Percentiles rank a stretch among this genome's conserved stretches.
Evolutionary conservation across 1,284 basidiomycete species (phyloP).

Genomic region (Tranzscheliella williamsii): DNA sequence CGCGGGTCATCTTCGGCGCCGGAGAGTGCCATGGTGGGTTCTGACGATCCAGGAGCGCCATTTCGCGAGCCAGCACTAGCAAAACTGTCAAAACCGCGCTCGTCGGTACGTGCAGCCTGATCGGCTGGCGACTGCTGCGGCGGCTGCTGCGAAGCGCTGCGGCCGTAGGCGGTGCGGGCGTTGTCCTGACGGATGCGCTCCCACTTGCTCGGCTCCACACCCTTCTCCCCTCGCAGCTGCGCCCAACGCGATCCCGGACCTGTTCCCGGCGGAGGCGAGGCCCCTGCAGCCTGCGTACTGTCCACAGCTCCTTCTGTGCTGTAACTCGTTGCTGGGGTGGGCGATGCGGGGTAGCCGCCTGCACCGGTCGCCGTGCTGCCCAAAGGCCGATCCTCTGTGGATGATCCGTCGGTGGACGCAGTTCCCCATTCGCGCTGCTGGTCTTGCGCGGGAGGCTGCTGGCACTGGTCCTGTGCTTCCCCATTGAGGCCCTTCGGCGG

Average conservation of each 20-base stretch:
- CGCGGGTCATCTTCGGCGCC: conserved; percentile 27
- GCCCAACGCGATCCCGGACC: conserved; percentile 34
- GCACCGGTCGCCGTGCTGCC: too few species aligned
- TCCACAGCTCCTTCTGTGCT: neutral
- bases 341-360: too few species aligned
- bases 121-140: neutral
- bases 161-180: conserved; percentile 28
- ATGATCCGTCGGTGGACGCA: neutral
- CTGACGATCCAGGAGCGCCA: neutral
- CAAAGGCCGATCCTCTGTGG: too few species aligned
- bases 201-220: conserved; percentile 45
- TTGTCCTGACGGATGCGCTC: conserved; percentile 45
- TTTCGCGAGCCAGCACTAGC: neutral
- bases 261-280: conserved; percentile 8
- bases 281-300: neutral
- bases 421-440: conserved; percentile 21
- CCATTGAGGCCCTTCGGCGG: conserved; percentile 26
- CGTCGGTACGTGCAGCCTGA: neutral
- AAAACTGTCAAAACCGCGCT: conserved; percentile 2
- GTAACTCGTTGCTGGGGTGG: too few species aligned
- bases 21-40: conserved; percentile 29
- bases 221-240: conserved; percentile 26
- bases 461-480: neutral
- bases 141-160: neutral
- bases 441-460: neutral